A percentile compares a stretch with the other conserved stretches of the same genome.
phyloP scores from a whole-genome alignment of 2,329 filamentous ascomycete genomes.

The Cercospora brassicicola region DNA sequence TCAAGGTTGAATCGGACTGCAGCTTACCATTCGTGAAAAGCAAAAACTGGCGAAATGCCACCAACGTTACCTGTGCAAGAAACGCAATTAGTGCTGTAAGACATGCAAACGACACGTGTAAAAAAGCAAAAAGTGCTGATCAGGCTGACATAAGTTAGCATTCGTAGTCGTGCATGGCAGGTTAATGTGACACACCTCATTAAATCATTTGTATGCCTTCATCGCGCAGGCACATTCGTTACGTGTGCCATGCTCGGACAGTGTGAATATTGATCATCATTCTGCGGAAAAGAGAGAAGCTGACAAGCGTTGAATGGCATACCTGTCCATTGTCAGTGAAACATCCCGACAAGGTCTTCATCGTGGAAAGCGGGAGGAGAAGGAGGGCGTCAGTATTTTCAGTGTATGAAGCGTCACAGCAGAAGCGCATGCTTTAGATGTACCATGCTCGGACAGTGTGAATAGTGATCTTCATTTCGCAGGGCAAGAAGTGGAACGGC shows the following conservation, averaged over 20 bases:
- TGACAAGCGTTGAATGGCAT: background rate
- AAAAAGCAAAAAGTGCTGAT: background rate
- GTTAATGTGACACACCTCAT: background rate
- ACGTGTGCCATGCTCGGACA: slow-evolving; percentile 62
- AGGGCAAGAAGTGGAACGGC: background rate
- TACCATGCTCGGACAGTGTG: slow-evolving; percentile 67
- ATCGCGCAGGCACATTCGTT: slow-evolving; percentile 44
- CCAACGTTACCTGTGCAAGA: background rate
- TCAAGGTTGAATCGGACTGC: background rate
- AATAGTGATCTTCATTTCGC: slow-evolving; percentile 65
- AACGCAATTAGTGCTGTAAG: background rate
- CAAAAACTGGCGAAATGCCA: background rate
- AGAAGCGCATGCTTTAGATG: slow-evolving; percentile 49
- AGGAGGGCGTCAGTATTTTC: slow-evolving; percentile 60
- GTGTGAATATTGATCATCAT: slow-evolving; percentile 55
- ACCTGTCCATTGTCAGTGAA: background rate
- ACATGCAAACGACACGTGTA: background rate
- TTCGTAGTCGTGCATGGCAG: background rate
- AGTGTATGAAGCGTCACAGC: slow-evolving; percentile 58
- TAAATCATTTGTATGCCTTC: slow-evolving; percentile 9
- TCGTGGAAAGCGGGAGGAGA: background rate
- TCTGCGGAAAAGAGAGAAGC: background rate
- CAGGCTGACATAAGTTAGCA: background rate
- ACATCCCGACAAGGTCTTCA: background rate
- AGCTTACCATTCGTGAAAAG: slow-evolving; percentile 13